A percentile compares a stretch with the other conserved stretches of the same genome.
Conservation (phyloP, 148 eudicot genomes). For the Fagopyrum esculentum region DNA sequence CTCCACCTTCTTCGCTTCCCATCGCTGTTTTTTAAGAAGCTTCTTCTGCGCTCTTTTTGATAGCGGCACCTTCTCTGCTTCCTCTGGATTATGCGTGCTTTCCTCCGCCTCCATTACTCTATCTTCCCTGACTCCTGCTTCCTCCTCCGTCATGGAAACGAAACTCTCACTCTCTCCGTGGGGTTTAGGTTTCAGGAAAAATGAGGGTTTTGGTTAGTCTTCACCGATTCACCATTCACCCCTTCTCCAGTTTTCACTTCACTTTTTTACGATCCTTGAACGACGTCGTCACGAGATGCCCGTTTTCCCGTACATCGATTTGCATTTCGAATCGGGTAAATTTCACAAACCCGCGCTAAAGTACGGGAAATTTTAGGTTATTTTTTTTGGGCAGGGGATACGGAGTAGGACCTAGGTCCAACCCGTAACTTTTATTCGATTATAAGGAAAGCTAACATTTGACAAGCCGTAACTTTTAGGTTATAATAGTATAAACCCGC, state of each 20-base stretch:
- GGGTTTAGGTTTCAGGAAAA: neutral
- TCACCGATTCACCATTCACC: neutral
- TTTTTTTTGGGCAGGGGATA: no score
- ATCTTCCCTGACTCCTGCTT: neutral
- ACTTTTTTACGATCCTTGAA: neutral
- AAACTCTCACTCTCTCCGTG: neutral
- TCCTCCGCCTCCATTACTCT: neutral
- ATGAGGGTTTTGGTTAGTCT: neutral
- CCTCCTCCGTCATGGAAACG: slow-evolving; percentile 1
- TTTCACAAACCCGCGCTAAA: no score
- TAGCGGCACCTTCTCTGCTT: slow-evolving; percentile 15
- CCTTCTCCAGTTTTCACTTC: neutral
- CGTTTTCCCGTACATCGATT: neutral
- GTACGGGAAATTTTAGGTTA: no score
- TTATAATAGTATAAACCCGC: no score
- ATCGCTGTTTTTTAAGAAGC: slow-evolving; percentile 49
- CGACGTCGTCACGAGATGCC: neutral
- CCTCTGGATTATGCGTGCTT: neutral
- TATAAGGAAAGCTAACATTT: no score
- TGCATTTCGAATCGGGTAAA: no score
- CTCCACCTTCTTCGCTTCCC: slow-evolving; percentile 72
- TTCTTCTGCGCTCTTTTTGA: slow-evolving; percentile 77
- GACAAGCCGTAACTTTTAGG: no score
- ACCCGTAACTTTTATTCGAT: no score
- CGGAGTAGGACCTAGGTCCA: no score